phyloP scores from a whole-genome alignment of 2,329 filamentous ascomycete species.

The Scorias spongiosa region DNA sequence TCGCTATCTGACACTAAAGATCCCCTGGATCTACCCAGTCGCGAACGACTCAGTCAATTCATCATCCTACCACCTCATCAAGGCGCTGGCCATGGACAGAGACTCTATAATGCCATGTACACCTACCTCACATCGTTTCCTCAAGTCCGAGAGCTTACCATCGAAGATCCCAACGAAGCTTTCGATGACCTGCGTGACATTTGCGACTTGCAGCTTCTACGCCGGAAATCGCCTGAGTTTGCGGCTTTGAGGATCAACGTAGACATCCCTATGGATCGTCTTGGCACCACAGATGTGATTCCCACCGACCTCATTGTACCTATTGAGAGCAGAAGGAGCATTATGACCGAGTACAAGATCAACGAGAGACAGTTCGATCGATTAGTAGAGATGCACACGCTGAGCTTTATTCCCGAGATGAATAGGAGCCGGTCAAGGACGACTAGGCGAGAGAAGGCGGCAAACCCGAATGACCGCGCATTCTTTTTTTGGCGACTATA shows the following conservation, averaged over 20 bases:
- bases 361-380: constrained; percentile 61
- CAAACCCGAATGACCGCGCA: constrained; percentile 42
- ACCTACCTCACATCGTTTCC: constrained; percentile 45
- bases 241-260: constrained; percentile 33
- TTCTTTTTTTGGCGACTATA: constrained; percentile 60
- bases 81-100: constrained; percentile 58
- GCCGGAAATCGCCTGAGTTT: constrained; percentile 26
- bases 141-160: constrained; percentile 67
- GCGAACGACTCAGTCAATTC: constrained; percentile 84
- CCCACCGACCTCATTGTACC: constrained; percentile 43
- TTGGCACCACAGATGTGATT: constrained; percentile 38
- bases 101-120: constrained; percentile 71
- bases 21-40: constrained; percentile 49
- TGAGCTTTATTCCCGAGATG: constrained; percentile 37
- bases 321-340: constrained; percentile 35
- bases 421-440: constrained; percentile 34
- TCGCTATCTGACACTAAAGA: constrained; percentile 23
- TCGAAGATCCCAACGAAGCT: constrained; percentile 83
- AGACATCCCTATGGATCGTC: constrained; percentile 29
- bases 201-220: constrained; percentile 54
- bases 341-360: constrained; percentile 54
- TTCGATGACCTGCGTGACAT: constrained; percentile 70
- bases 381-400: constrained; percentile 60
- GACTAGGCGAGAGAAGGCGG: constrained; percentile 29
- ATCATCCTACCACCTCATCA: constrained; percentile 81